Conservation (phyloP, 1,284 basidiomycete species). For the Ceratobasidium sp. region DNA sequence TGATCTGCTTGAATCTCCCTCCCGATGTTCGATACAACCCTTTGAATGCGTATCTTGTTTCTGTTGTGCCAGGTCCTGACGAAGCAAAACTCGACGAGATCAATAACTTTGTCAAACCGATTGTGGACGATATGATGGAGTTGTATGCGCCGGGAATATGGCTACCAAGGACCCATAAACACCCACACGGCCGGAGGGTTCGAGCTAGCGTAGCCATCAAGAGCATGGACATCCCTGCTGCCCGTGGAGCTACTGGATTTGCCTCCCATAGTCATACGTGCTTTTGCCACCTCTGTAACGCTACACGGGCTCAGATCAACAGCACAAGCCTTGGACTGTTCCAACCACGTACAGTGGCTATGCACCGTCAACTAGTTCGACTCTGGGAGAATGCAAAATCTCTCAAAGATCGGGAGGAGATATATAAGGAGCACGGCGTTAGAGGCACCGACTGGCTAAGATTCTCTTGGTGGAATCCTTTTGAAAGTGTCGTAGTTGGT, state of each 20-base stretch:
- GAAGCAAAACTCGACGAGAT: conserved; percentile 56
- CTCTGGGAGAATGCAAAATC: neutral
- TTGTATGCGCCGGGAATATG: conserved; percentile 56
- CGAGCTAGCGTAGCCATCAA: conserved; percentile 53
- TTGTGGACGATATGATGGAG: conserved; percentile 56
- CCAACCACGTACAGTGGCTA: neutral
- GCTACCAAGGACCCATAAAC: conserved; percentile 52
- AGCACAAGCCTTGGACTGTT: neutral
- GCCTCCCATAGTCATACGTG: conserved; percentile 30
- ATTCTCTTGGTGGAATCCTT: neutral
- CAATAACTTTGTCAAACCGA: conserved; percentile 57
- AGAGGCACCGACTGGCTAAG: neutral
- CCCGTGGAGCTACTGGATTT: conserved; percentile 53
- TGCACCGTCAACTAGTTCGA: neutral
- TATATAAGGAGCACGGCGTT: neutral
- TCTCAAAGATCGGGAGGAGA: neutral
- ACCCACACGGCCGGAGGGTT: conserved; percentile 53
- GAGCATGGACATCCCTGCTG: conserved; percentile 58
- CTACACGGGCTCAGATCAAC: neutral
- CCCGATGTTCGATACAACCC: conserved; percentile 46
- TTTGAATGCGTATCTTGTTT: conserved; percentile 50
- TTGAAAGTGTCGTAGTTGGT: neutral
- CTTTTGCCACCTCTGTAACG: conserved; percentile 52
- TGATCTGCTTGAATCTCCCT: conserved; percentile 47
- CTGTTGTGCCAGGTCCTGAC: conserved; percentile 58